Evolutionary conservation across 768 basidiomycete species (phyloP), one percentile per base, ranked within the genome.

Genomic region (Cytidiella melzeri): DNA sequence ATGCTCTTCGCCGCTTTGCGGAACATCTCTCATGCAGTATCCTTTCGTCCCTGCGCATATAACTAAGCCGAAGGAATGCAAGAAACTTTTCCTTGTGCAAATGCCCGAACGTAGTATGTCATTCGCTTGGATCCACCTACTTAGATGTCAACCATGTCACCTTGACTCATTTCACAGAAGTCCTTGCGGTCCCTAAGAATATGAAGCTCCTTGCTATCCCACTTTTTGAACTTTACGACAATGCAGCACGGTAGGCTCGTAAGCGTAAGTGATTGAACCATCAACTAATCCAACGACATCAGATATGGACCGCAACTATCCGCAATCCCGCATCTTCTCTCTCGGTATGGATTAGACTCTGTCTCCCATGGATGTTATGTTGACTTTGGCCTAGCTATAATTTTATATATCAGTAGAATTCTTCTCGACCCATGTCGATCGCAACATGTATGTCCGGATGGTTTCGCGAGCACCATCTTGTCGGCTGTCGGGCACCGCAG

Each of bases 151-250:
- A 20, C 26, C 19, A 41, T 43, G 2, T 37, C 24, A 18, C 36
- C 27, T 6, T 30, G 44, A 6, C 25, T 23, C 20, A 11, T 45
- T 50, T 41, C 42, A 15, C 50, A 97, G 95, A 96, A 66, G 89
- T 95, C 13, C 82, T 99, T 7, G 92, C 93, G 0, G 94, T 99
- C 3, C 96, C 96, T 0, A 91, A 90, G 69, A 99, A 99, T 67
- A 97, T 98, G 95, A 98, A 98, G 64, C 80, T 99, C 6, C 81
- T 95, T 37, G 95, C 94, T 15, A 92, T 97, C 41, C 96, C 96
- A 0, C 73, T 99, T 30, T 97, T 95, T 61, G 96, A 99, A 68
- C 73, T 98, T 12, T 99, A 98, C 63, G 96, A 98, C 65, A 99
- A 99, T 52, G 89, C 92, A 7, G 93, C 95, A 0, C 75, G 94